phyloP scores from a whole-genome alignment of 1,139 yeast species.

The Geotrichum siamense region DNA sequence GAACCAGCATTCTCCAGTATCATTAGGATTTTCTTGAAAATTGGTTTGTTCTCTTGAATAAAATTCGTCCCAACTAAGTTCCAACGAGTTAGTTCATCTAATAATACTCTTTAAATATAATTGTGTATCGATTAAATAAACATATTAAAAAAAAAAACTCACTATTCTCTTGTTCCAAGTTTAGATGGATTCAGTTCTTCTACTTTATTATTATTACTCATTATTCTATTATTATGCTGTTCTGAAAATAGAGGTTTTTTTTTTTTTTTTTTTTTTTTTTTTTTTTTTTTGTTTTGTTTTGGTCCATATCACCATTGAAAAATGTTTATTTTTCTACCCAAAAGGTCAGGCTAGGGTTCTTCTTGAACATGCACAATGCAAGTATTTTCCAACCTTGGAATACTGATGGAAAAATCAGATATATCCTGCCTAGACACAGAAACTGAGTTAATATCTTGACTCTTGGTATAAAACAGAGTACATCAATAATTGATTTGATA shows the following conservation, averaged over 20 bases:
- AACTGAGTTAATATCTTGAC: too few relatives aligned
- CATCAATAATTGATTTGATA: too few relatives aligned
- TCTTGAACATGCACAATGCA: too few relatives aligned
- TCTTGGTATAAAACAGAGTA: too few relatives aligned
- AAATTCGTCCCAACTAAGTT: conserved; percentile 66
- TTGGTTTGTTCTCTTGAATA: conserved; percentile 65
- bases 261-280: not conserved
- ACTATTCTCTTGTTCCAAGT: conserved; percentile 72
- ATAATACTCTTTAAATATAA: not conserved
- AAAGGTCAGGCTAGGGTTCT: too few relatives aligned
- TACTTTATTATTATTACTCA: conserved; percentile 4
- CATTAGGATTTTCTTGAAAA: conserved; percentile 63
- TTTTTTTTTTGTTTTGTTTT: too few relatives aligned
- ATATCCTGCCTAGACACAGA: too few relatives aligned
- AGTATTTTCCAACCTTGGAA: too few relatives aligned
- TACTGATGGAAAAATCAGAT: too few relatives aligned
- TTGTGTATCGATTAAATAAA: not conserved
- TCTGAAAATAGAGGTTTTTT: not conserved
- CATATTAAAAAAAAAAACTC: conserved; percentile 28
- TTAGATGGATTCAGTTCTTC: conserved; percentile 52
- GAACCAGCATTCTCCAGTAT: conserved; percentile 96
- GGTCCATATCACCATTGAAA: too few relatives aligned
- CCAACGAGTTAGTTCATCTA: not conserved
- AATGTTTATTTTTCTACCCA: too few relatives aligned
- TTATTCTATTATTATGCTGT: not conserved